These are phyloP conservation scores for Vanrija sp. DNA, from an alignment of 1,284 basidiomycete species.

Conservation along the genomic window DNA sequence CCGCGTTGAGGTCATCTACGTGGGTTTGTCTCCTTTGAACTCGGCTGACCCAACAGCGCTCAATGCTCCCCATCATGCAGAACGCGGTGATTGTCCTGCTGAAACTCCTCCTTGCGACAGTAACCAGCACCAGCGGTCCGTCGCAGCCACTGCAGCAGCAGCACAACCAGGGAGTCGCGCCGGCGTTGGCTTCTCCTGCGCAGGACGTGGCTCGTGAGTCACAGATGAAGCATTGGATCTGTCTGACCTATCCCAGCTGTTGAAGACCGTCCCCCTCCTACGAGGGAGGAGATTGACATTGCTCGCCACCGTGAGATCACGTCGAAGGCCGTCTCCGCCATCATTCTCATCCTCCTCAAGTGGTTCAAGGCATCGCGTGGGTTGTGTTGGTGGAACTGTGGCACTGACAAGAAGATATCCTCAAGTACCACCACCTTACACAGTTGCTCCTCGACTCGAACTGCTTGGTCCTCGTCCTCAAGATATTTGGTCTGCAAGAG, in stretches of 20 bases:
- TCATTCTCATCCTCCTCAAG: slow-evolving; percentile 82
- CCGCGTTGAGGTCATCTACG: slow-evolving; percentile 86
- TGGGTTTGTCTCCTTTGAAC: slow-evolving; percentile 49
- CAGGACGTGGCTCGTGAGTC: slow-evolving; percentile 59
- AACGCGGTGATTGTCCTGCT: slow-evolving; percentile 84
- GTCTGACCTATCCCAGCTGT: slow-evolving; percentile 42
- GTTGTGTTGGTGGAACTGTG: slow-evolving; percentile 37
- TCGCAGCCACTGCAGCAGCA: slow-evolving; percentile 53
- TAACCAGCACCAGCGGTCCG: slow-evolving; percentile 62
- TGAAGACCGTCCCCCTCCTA: slow-evolving; percentile 59
- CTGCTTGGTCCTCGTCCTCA: slow-evolving; percentile 86
- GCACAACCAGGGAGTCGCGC: slow-evolving; percentile 57
- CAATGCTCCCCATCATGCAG: slow-evolving; percentile 74
- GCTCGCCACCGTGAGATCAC: slow-evolving; percentile 95
- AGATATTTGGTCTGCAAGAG: slow-evolving; percentile 97
- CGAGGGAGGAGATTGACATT: slow-evolving; percentile 92
- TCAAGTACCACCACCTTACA: slow-evolving; percentile 98
- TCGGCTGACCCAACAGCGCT: slow-evolving; percentile 39
- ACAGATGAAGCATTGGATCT: background rate
- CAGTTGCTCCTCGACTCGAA: slow-evolving; percentile 94
- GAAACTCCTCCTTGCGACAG: slow-evolving; percentile 82
- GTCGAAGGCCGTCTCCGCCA: slow-evolving; percentile 93
- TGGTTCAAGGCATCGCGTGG: slow-evolving; percentile 98
- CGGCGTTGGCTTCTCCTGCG: slow-evolving; percentile 54
- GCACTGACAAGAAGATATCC: slow-evolving; percentile 63